phyloP scores from a whole-genome alignment of 2,329 filamentous ascomycete species.

The Pseudogymnoascus sp. region DNA sequence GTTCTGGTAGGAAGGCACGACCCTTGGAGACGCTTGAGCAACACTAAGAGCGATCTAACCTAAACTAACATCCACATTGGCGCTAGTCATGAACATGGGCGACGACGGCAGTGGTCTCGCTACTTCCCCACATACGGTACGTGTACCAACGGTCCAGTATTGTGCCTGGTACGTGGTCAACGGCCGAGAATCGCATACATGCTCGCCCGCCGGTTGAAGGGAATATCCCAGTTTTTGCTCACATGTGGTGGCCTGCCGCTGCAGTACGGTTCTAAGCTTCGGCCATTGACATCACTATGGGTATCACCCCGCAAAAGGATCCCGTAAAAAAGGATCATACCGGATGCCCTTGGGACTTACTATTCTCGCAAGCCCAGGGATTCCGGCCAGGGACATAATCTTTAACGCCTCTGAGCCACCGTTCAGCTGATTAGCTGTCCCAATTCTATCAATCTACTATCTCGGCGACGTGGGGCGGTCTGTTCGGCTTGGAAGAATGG shows the following conservation, averaged over 20 bases:
- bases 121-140: neutral
- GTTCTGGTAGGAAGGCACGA: neutral
- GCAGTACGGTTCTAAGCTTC: neutral
- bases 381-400: neutral
- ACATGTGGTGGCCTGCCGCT: neutral
- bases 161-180: neutral
- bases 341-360: neutral
- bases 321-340: neutral
- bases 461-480: neutral
- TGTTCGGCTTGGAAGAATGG: neutral
- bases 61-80: neutral
- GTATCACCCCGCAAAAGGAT: neutral
- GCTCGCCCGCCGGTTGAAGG: neutral
- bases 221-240: neutral
- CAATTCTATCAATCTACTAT: neutral
- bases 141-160: neutral
- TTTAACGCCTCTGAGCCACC: neutral
- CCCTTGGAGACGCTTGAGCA: neutral
- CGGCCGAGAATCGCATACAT: neutral
- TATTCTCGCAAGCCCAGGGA: neutral
- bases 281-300: conserved; percentile 1
- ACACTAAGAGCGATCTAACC: neutral
- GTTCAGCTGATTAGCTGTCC: neutral
- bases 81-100: neutral
- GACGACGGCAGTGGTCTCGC: neutral